Evolutionary conservation across 805 yeast species (phyloP), one percentile per base, ranked within the genome.

Genomic region (Kluyveromyces lactis): DNA sequence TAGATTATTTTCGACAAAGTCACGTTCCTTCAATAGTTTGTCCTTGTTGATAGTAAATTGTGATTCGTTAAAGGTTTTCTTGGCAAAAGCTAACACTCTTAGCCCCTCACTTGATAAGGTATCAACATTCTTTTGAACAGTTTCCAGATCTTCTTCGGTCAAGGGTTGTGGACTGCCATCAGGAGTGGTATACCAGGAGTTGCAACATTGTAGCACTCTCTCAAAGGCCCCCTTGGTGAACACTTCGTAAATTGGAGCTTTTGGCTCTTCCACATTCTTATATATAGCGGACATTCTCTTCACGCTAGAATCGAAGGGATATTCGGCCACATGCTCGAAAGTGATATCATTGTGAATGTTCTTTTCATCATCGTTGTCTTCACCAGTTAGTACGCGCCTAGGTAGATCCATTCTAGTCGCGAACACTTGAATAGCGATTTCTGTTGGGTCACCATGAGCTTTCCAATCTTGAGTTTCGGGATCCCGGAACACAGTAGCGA

Each of bases 151-250:
- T 6, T 68, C 73, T 0, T 73, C 75, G 18, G 74, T 78, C 33
- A 90, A 53, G 13, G 77, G 74, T 39, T 69, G 71, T 2, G 66
- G 51, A 41, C 71, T 72, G 17, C 83, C 84, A 26, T 69, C 68
- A 32, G 70, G 71, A 40, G 73, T 75, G 36, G 69, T 63, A 6
- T 42, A 38, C 63, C 79, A 84, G 40, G 65, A 69, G 11, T 75
- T 70, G 44, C 89, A 83, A 57, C 77, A 65, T 1, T 64, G 67
- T 36, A 86, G 55, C 5, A 92, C 70, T 43, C 74, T 75, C 63
- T 92, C 97, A 33, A 78, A 72, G 2, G 97, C 98, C 52, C 98
- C 98, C 60, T 92, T 92, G 28, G 80, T 84, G 57, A 72, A 81
- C 1, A 86, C 74, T 46, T 71, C 75, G 15, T 72, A 49, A 47